Base-by-base conservation (phyloP, 2,329 filamentous ascomycete species). In the Monilinia fructicola region DNA sequence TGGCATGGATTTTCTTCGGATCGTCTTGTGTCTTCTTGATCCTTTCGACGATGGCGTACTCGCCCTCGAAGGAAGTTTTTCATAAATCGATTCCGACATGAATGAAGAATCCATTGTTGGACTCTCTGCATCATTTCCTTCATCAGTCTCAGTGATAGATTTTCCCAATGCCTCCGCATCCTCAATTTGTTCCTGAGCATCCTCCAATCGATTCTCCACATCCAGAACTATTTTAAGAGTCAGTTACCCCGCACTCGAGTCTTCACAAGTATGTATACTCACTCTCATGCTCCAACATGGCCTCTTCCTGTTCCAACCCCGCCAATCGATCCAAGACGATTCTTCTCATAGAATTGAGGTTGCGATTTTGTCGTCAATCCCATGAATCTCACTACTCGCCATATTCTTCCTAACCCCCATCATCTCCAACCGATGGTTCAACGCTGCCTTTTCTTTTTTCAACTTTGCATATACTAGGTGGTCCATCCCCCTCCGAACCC, bases 1-100 rank as follows among this genome's bases (percentile, higher is more conserved):
- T 10, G 94, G 93, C 90, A 96, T 96, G 0, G 93, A 96, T 78
- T 91, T 92, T 69, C 90, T 85, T 66, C 89, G 84, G 69, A 85
- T 84, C 50, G 84, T 85, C 76, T 87, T 84, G 54, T 78, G 78
- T 71, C 82, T 83, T 74, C 82, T 84, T 10, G 83, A 76, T 73
- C 81, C 63, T 62, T 66, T 66, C 35, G 64, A 82, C 10, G 82
- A 78, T 1, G 84, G 81, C 2, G 84, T 82, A 72, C 79, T 82
- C 28, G 77, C 77, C 38, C 79, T 76, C 12, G 80, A 79, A 0
- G 93, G 92, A 11, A 99, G 81, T 78, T 97, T 97, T 72, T 96
- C 91, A 77, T 98, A 99, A 72, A 99, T 92, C 16, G 93, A 97
- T 78, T 97, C 92, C 3, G 95, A 97, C 95, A 98, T 98, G 81